These are phyloP conservation scores for Magnusiomyces fungicola DNA, from an alignment of 1,139 yeast genomes.

Conservation along the genomic window DNA sequence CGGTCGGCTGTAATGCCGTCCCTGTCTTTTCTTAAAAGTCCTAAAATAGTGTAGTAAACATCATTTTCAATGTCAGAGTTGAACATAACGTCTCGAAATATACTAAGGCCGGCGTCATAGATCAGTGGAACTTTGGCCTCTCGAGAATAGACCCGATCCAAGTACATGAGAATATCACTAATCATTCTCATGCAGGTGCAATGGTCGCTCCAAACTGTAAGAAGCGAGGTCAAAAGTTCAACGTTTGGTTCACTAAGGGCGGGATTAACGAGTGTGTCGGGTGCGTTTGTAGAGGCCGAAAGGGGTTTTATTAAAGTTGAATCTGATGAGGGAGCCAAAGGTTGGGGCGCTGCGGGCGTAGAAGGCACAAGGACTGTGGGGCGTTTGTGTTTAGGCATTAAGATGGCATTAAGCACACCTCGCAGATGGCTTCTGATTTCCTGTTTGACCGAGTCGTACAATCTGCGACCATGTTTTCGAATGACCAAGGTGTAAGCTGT, in stretches of 20 bases:
- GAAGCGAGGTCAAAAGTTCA: conserved; percentile 41
- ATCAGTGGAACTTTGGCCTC: conserved; percentile 61
- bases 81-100: conserved; percentile 43
- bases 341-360: too few relatives aligned
- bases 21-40: conserved; percentile 54
- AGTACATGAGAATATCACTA: conserved; percentile 80
- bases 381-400: conserved; percentile 18
- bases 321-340: too few relatives aligned
- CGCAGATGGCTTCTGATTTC: conserved; percentile 48
- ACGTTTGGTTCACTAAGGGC: conserved; percentile 5
- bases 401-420: conserved; percentile 23
- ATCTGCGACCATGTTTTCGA: conserved; percentile 59
- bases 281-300: background rate
- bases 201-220: conserved; percentile 68
- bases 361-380: background rate
- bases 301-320: too few relatives aligned
- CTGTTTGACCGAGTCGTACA: conserved; percentile 56
- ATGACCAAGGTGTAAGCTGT: conserved; percentile 74
- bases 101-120: conserved; percentile 65
- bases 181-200: conserved; percentile 68
- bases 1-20: conserved; percentile 55
- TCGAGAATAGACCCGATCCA: conserved; percentile 75
- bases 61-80: conserved; percentile 37
- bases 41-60: conserved; percentile 45
- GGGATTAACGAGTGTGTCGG: conserved; percentile 4